These are phyloP conservation scores for Trichophaea hybrida DNA, from an alignment of 2,329 filamentous ascomycete genomes.

Conservation along the genomic window DNA sequence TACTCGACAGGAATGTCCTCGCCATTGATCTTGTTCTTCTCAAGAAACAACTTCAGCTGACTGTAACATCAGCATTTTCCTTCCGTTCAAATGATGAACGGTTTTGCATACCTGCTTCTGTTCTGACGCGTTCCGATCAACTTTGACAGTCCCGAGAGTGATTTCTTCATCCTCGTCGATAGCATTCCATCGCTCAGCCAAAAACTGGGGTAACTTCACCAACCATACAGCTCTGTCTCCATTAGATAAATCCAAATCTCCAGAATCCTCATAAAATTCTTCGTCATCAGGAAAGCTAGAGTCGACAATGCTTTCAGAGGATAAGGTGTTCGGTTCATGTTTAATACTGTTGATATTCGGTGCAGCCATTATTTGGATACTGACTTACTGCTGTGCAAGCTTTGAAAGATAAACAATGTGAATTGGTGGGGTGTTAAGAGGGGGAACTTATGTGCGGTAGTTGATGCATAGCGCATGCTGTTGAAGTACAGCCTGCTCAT, in stretches of 20 bases:
- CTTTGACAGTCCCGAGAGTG: slow-evolving; percentile 58
- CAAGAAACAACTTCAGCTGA: slow-evolving; percentile 26
- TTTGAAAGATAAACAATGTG: too few relatives aligned
- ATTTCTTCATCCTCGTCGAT: slow-evolving; percentile 71
- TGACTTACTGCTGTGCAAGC: too few relatives aligned
- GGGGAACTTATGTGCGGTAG: too few relatives aligned
- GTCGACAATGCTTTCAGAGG: too few relatives aligned
- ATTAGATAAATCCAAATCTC: slow-evolving; percentile 45
- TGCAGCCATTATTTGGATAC: too few relatives aligned
- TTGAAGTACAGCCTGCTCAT: too few relatives aligned
- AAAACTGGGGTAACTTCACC: slow-evolving; percentile 60
- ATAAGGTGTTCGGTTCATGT: too few relatives aligned
- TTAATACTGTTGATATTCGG: too few relatives aligned
- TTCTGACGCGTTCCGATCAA: slow-evolving; percentile 25
- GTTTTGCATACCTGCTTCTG: slow-evolving; percentile 32
- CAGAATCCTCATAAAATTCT: slow-evolving; percentile 55
- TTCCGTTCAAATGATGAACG: neutral
- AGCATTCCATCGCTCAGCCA: slow-evolving; percentile 66
- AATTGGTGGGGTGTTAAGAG: too few relatives aligned
- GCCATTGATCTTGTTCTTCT: slow-evolving; percentile 43
- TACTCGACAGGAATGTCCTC: slow-evolving; percentile 70
- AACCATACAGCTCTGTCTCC: slow-evolving; percentile 44
- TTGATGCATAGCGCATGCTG: too few relatives aligned
- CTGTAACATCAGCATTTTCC: neutral
- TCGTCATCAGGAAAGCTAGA: slow-evolving; percentile 38